phyloP scores from a whole-genome alignment of 1,139 yeast species.

The Kurtzmaniella quercitrusa region DNA sequence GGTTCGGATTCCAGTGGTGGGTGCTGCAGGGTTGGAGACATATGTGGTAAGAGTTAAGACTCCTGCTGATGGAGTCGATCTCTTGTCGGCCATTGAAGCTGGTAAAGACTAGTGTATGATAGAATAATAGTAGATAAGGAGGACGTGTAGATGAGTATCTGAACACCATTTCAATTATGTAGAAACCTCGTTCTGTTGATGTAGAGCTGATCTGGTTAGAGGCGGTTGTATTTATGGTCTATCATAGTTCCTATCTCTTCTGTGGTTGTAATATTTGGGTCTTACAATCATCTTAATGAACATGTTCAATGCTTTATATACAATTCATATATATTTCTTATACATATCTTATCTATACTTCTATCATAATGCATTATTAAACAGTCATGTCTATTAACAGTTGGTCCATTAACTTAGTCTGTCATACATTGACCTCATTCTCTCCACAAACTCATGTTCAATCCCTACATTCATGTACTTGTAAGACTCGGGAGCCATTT shows the following conservation, averaged over 20 bases:
- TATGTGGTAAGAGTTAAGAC: conserved; percentile 70
- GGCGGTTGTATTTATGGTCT: no score
- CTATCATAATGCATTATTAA: conserved; percentile 1
- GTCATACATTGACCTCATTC: not conserved
- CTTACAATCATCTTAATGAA: no score
- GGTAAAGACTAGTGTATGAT: conserved; percentile 13
- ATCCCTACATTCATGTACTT: conserved; percentile 44
- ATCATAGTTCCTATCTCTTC: no score
- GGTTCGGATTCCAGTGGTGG: conserved; percentile 58
- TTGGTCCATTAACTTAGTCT: not conserved
- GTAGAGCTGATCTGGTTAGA: no score
- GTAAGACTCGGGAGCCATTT: conserved; percentile 9
- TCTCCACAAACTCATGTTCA: conserved; percentile 42
- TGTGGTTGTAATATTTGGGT: no score
- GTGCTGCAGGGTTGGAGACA: conserved; percentile 42
- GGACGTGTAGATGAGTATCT: not conserved
- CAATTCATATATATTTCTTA: not conserved
- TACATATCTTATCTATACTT: not conserved
- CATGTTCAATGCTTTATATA: no score
- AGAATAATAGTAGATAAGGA: not conserved
- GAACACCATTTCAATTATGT: no score
- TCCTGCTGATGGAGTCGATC: conserved; percentile 59
- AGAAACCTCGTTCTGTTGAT: no score
- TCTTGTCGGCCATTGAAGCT: conserved; percentile 54
- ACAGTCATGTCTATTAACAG: no score